phyloP scores from a whole-genome alignment of 1,139 yeast species.

The Candida sanyaensis region DNA sequence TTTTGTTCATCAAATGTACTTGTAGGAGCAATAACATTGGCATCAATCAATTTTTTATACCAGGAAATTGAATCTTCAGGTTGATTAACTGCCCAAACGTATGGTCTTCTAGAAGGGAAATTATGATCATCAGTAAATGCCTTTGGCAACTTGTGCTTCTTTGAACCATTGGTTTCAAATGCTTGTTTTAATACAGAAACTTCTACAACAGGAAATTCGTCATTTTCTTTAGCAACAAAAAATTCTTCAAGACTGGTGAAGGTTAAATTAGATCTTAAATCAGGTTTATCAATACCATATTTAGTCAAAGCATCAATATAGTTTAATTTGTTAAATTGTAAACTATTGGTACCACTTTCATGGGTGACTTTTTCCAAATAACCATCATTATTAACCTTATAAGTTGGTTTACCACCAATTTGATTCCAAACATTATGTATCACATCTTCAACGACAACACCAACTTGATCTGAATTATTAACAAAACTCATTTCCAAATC shows the following conservation, averaged over 20 bases:
- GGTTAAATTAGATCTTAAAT: slow-evolving; percentile 62
- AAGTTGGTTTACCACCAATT: slow-evolving; percentile 42
- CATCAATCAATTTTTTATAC: slow-evolving; percentile 39
- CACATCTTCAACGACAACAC: slow-evolving; percentile 59
- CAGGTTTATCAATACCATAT: slow-evolving; percentile 96
- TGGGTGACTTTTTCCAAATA: slow-evolving; percentile 24
- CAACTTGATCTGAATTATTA: slow-evolving; percentile 63
- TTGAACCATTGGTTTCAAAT: slow-evolving; percentile 26
- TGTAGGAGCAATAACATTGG: slow-evolving; percentile 22
- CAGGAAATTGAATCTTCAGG: slow-evolving; percentile 43
- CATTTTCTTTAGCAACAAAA: slow-evolving; percentile 33
- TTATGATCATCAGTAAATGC: slow-evolving; percentile 40
- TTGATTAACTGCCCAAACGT: slow-evolving; percentile 48
- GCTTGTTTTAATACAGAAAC: slow-evolving; percentile 63
- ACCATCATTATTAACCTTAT: slow-evolving; percentile 28
- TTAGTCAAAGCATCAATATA: slow-evolving; percentile 69
- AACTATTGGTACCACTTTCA: slow-evolving; percentile 14
- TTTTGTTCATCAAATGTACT: slow-evolving; percentile 18
- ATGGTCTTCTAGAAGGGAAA: slow-evolving; percentile 64
- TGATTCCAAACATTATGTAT: slow-evolving; percentile 59
- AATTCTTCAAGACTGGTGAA: slow-evolving; percentile 50
- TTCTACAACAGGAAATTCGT: slow-evolving; percentile 67
- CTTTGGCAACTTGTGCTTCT: slow-evolving; percentile 26
- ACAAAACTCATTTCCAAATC: slow-evolving; percentile 94
- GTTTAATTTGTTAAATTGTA: slow-evolving; percentile 47